Evolutionary conservation across 106 monocot species (phyloP), one percentile per base, ranked within the genome.

Genomic region (Apostasia shenzhenica): DNA sequence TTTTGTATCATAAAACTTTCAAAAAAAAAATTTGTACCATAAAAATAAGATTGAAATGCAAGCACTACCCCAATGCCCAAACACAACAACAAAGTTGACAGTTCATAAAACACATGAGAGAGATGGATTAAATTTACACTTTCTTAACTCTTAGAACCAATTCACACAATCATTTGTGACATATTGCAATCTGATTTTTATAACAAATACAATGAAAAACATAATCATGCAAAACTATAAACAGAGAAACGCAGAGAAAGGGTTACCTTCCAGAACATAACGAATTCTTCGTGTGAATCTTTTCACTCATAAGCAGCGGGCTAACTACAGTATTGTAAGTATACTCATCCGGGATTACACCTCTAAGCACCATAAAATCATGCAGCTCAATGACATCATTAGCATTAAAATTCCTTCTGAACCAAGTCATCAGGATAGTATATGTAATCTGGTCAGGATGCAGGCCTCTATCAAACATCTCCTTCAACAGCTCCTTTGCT

Each of bases 391-490:
- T 65, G 26, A 77, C 73, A 77, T 76, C 81, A 69, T 63, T 38
- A n/a, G 50, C 41, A 59, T 49, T 57, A 67, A 61, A 69, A 9
- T 69, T 37, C 61, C 55, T 63, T 59, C 69, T 63, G 69, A 77
- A 65, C 69, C 48, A 55, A 45, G 68, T 63, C 14, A 81, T 73
- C 2, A 77, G 50, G 51, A 38, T 81, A 1, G 81, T 81, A 12
- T 81, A 81, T 6, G 81, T 77, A 55, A 81, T 58, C 8, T 76
- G 60, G 72, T 81, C 81, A 41, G 76, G 72, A 68, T 57, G n/a
- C 40, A 72, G 12, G 5, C 63, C 72, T 63, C 48, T 69, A 48
- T 53, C 40, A 38, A 77, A 55, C 81, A 81, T 81, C 55, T 45
- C 45, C 62, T 68, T 77, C 81, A 81, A n/a, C n/a, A 76, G 42